phyloP scores from a whole-genome alignment of 106 monocot species.

The Dendrobium catenatum region DNA sequence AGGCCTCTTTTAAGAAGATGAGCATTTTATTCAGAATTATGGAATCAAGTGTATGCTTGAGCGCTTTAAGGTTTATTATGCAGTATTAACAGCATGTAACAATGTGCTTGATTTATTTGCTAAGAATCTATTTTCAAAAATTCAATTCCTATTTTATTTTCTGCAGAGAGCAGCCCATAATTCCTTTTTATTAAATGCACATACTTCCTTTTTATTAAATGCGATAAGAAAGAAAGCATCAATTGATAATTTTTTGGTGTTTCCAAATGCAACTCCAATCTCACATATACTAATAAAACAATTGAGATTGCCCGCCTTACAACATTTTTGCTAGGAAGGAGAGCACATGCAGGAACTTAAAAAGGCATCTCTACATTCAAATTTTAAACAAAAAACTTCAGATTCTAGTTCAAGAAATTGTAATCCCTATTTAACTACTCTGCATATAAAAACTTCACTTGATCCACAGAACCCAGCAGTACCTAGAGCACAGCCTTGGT shows the following conservation, averaged over 20 bases:
- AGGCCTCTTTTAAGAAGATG: not conserved
- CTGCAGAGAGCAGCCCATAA: not conserved
- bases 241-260: not conserved
- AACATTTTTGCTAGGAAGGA: too few species aligned
- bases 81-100: not conserved
- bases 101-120: not conserved
- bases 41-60: not conserved
- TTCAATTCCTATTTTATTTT: not conserved
- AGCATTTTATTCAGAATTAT: not conserved
- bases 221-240: not conserved
- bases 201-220: conserved; percentile 1
- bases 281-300: not conserved
- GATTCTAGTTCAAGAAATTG: not conserved
- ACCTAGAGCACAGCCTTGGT: not conserved
- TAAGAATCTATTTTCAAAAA: not conserved
- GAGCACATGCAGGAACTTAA: not conserved
- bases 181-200: not conserved
- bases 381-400: not conserved
- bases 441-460: not conserved
- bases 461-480: not conserved
- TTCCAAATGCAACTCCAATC: not conserved
- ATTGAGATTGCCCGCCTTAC: not conserved
- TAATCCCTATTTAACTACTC: not conserved
- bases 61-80: not conserved
- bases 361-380: not conserved